phyloP scores from a whole-genome alignment of 2,329 filamentous ascomycete genomes.

The Samsoniella hepiali region DNA sequence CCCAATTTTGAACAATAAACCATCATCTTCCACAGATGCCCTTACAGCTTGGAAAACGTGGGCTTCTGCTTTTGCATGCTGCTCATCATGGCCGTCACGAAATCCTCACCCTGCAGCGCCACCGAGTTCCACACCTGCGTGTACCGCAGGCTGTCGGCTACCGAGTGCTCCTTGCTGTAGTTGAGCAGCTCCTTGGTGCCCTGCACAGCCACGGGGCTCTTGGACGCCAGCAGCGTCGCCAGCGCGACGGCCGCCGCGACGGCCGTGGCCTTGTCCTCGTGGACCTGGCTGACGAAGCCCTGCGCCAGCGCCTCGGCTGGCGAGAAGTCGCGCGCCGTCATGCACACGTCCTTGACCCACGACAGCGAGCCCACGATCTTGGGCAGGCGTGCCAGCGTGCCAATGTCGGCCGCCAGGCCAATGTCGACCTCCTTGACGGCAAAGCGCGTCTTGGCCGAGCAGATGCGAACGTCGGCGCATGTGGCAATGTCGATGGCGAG shows the following conservation, averaged over 20 bases:
- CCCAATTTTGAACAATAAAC: not conserved
- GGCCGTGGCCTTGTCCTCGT: conserved; percentile 59
- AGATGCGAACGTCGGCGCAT: conserved; percentile 68
- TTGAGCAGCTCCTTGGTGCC: conserved; percentile 86
- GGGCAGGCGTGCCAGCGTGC: conserved; percentile 69
- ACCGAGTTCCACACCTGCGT: conserved; percentile 85
- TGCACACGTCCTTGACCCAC: conserved; percentile 77
- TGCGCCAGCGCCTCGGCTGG: conserved; percentile 66
- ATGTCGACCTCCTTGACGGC: conserved; percentile 82
- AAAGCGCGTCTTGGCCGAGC: conserved; percentile 56
- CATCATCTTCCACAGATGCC: not conserved
- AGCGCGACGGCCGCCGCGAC: conserved; percentile 61
- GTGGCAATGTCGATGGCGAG: conserved; percentile 72
- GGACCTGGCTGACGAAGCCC: conserved; percentile 67
- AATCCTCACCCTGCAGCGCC: conserved; percentile 76
- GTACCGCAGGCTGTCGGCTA: conserved; percentile 77
- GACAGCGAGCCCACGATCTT: conserved; percentile 67
- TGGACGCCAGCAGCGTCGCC: conserved; percentile 65
- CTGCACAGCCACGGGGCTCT: conserved; percentile 85
- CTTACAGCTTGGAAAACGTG: conserved; percentile 78
- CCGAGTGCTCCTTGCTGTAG: conserved; percentile 72
- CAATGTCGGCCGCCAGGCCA: conserved; percentile 75
- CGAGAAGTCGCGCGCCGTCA: conserved; percentile 67
- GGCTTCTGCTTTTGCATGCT: conserved; percentile 76
- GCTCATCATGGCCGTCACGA: conserved; percentile 69